phyloP scores from a whole-genome alignment of 2,329 filamentous ascomycete species.

The Capronia americana region DNA sequence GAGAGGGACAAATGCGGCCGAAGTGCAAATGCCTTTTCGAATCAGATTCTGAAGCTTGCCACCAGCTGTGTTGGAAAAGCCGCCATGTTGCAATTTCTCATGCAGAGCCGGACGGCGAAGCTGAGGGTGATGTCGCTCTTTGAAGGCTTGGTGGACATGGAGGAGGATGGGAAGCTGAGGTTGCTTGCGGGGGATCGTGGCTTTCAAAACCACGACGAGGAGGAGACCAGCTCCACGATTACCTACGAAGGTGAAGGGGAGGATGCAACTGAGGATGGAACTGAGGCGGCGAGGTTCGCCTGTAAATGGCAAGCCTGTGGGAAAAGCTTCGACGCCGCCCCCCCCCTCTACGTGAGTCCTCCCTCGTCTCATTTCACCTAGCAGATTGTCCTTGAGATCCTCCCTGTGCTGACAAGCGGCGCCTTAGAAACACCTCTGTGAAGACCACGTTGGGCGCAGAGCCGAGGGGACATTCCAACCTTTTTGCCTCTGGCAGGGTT shows the following conservation, averaged over 20 bases:
- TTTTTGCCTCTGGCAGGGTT: not conserved
- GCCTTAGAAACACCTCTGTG: not conserved
- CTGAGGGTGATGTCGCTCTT: not conserved
- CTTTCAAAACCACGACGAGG: not conserved
- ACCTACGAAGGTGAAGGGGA: not conserved
- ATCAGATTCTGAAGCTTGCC: conserved; percentile 1
- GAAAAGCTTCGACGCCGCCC: not conserved
- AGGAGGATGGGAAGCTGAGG: conserved; percentile 1
- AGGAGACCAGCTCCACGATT: not conserved
- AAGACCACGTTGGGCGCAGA: not conserved
- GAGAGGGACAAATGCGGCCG: not conserved
- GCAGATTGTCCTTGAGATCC: not conserved
- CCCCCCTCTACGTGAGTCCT: not conserved
- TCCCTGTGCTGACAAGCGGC: not conserved
- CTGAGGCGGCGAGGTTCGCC: not conserved
- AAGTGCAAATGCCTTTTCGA: not conserved
- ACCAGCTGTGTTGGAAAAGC: not conserved
- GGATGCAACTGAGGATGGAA: not conserved
- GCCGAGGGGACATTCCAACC: not conserved
- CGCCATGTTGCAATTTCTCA: conserved; percentile 6
- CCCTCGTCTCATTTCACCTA: not conserved
- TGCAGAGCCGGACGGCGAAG: conserved; percentile 3
- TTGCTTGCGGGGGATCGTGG: not conserved
- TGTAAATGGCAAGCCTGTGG: not conserved
- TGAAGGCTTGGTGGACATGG: not conserved